These are phyloP conservation scores for Gossypium lobatum DNA, from an alignment of 441 rosid genomes.

Conservation along the genomic window DNA sequence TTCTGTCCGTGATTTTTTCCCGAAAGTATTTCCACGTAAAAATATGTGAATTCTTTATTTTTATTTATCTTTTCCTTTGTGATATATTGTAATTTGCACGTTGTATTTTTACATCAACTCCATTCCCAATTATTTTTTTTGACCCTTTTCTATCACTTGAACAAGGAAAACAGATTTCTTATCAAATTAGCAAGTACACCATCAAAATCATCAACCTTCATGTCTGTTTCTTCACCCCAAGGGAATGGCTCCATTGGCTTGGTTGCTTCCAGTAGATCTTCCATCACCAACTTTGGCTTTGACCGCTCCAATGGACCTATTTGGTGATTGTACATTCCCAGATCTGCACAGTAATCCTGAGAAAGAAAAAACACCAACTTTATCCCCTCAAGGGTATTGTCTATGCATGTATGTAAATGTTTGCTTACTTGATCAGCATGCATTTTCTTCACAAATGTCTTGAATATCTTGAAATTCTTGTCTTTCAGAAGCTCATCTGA, in stretches of 20 bases:
- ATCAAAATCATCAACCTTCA: constrained; percentile 40
- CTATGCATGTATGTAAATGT: not conserved
- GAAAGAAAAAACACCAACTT: not conserved
- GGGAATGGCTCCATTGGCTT: constrained; percentile 42
- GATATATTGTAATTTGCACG: no score
- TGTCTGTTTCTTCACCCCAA: constrained; percentile 63
- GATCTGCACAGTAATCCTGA: constrained; percentile 48
- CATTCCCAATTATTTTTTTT: not conserved
- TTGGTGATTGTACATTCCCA: constrained; percentile 42
- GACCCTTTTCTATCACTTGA: constrained; percentile 18
- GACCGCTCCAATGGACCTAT: constrained; percentile 46
- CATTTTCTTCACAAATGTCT: constrained; percentile 66
- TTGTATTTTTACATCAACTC: not conserved
- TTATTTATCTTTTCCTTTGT: no score
- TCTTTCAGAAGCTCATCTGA: constrained; percentile 36
- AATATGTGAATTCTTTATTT: no score
- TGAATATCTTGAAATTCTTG: constrained; percentile 50
- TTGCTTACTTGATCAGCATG: constrained; percentile 67
- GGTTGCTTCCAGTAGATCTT: constrained; percentile 52
- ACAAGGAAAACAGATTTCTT: constrained; percentile 26
- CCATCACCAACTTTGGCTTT: constrained; percentile 32
- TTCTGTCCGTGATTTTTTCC: no score
- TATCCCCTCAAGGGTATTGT: not conserved
- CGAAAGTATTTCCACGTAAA: no score
- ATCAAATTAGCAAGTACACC: constrained; percentile 35